These are phyloP conservation scores for Amphichorda felina DNA, from an alignment of 2,329 filamentous ascomycete genomes.

Conservation along the genomic window DNA sequence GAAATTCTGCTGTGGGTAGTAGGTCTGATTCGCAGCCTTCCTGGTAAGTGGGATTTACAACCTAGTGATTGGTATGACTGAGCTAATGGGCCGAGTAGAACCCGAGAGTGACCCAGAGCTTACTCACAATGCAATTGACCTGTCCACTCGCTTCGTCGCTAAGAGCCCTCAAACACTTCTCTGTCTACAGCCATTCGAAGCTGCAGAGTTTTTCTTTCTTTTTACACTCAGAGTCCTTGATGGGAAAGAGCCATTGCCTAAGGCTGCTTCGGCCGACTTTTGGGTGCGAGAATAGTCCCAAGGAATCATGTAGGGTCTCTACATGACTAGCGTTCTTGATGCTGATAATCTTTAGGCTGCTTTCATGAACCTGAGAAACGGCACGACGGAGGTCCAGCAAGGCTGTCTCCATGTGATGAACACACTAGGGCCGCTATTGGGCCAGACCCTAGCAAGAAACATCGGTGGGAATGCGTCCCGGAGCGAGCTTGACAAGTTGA, in stretches of 20 bases:
- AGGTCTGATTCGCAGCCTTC: constrained; percentile 48
- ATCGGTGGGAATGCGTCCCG: constrained; percentile 57
- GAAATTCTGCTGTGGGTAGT: constrained; percentile 50
- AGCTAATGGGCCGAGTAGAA: constrained; percentile 19
- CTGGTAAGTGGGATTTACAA: constrained; percentile 27
- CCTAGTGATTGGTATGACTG: background rate
- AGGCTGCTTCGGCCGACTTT: constrained; percentile 61
- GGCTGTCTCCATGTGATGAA: constrained; percentile 25
- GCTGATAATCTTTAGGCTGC: constrained; percentile 2
- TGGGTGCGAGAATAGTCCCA: no score
- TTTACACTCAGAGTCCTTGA: constrained; percentile 61
- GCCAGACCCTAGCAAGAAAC: constrained; percentile 48
- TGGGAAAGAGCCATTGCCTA: constrained; percentile 63
- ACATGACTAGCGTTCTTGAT: no score
- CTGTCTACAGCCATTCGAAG: constrained; percentile 37
- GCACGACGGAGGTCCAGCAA: constrained; percentile 1
- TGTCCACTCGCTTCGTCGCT: constrained; percentile 51
- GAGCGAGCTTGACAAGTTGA: constrained; percentile 60
- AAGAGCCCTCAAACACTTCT: constrained; percentile 52
- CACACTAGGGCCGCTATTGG: constrained; percentile 50
- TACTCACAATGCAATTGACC: constrained; percentile 62
- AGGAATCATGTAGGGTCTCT: no score
- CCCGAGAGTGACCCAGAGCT: constrained; percentile 63
- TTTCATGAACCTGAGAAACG: constrained; percentile 4
- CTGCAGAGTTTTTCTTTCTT: constrained; percentile 55